These are phyloP conservation scores for Russula sp. DNA, from an alignment of 768 basidiomycete species.

Conservation along the genomic window DNA sequence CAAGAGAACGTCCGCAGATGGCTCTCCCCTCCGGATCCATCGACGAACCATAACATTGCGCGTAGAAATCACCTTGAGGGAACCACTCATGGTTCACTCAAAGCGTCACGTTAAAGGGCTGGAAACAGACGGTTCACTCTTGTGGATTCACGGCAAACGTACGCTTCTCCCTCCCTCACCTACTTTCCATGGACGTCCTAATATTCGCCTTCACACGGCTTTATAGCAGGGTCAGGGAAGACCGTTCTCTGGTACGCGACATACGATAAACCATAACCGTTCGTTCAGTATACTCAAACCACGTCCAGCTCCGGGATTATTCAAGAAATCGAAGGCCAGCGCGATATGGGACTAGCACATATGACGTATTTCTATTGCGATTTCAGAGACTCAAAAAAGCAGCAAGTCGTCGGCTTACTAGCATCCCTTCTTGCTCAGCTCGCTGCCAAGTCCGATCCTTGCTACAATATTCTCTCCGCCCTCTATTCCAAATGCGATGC, in stretches of 20 bases:
- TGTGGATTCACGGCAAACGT: slow-evolving; percentile 3
- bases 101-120: neutral
- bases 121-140: neutral
- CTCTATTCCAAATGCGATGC: neutral
- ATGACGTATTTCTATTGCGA: slow-evolving; percentile 7
- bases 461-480: neutral
- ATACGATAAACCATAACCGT: neutral
- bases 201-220: neutral
- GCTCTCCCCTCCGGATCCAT: slow-evolving; percentile 5
- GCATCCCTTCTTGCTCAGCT: neutral
- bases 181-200: neutral
- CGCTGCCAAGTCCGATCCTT: neutral
- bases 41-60: neutral
- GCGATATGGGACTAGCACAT: neutral
- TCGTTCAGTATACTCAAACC: neutral
- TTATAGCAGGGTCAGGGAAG: slow-evolving; percentile 5
- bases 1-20: neutral
- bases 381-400: neutral
- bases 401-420: neutral
- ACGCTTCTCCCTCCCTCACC: neutral
- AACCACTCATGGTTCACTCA: neutral
- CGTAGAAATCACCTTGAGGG: neutral
- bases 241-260: neutral
- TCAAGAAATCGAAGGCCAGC: neutral
- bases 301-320: neutral